Evolutionary conservation across 768 basidiomycete species (phyloP).

Genomic region (Mycena crocata): DNA sequence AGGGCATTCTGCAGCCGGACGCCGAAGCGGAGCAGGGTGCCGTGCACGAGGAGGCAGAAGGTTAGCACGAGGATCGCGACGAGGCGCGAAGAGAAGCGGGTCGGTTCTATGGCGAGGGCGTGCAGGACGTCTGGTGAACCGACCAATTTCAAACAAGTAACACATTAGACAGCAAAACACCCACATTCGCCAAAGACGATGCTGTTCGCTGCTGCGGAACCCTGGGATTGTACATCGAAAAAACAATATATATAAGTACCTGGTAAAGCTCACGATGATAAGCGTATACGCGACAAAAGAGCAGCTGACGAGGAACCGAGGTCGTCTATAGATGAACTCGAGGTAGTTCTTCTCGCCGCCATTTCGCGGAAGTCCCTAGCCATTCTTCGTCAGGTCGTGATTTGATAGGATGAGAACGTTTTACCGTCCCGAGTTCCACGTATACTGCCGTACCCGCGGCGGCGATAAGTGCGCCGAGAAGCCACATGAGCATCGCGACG

Average conservation of each 20-base stretch:
- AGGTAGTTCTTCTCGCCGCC: slow-evolving; percentile 85
- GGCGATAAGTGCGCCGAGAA: slow-evolving; percentile 73
- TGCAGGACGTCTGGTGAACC: slow-evolving; percentile 73
- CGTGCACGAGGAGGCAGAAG: slow-evolving; percentile 68
- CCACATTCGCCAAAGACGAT: slow-evolving; percentile 82
- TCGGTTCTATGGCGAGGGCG: slow-evolving; percentile 59
- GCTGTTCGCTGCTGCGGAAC: slow-evolving; percentile 67
- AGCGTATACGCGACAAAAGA: slow-evolving; percentile 67
- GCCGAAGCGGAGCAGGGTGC: slow-evolving; percentile 63
- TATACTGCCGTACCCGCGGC: slow-evolving; percentile 77
- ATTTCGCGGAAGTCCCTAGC: slow-evolving; percentile 72
- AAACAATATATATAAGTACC: neutral
- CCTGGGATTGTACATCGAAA: too few species aligned
- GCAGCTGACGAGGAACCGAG: slow-evolving; percentile 71
- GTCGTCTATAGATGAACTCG: slow-evolving; percentile 74
- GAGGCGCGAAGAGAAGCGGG: slow-evolving; percentile 61
- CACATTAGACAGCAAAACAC: slow-evolving; percentile 16
- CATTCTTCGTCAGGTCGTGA: neutral
- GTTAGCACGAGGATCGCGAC: slow-evolving; percentile 67
- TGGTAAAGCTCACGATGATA: slow-evolving; percentile 58
- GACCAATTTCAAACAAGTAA: neutral
- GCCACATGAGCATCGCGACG: slow-evolving; percentile 76
- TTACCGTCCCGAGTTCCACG: slow-evolving; percentile 80
- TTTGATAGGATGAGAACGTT: slow-evolving; percentile 23
- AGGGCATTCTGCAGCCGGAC: slow-evolving; percentile 73